A percentile compares a stretch with the other conserved stretches of the same genome.
Evolutionary conservation across 495 filamentous ascomycete species (phyloP).

Genomic region (Xylaria nigripes): DNA sequence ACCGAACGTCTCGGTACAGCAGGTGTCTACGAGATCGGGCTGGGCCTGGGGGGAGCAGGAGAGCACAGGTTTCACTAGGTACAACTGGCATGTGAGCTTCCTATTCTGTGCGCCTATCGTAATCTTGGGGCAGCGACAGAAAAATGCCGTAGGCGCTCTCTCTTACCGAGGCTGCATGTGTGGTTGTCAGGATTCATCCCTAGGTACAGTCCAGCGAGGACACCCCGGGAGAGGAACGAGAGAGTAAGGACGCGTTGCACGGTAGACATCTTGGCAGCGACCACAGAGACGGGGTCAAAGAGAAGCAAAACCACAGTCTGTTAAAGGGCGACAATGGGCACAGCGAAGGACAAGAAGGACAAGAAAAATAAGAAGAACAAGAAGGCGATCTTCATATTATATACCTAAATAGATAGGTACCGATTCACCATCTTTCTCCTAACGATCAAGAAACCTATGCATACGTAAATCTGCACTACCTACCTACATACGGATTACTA

Average conservation of each 20-base stretch:
- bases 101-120: background rate
- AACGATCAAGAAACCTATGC: too few relatives aligned
- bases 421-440: too few relatives aligned
- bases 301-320: background rate
- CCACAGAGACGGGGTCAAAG: background rate
- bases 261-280: conserved; percentile 9
- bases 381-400: background rate
- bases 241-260: conserved; percentile 6
- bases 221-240: conserved; percentile 3
- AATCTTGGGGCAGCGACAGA: background rate
- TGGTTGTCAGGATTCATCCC: conserved; percentile 36
- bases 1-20: conserved; percentile 45
- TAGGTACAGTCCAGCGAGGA: conserved; percentile 16
- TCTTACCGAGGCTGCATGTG: conserved; percentile 30
- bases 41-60: conserved; percentile 40
- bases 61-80: conserved; percentile 30
- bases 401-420: background rate
- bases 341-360: background rate
- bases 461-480: too few relatives aligned
- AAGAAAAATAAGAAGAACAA: background rate
- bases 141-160: background rate
- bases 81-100: conserved; percentile 7
- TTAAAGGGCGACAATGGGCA: background rate
- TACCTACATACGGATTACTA: too few relatives aligned
- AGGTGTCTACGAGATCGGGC: conserved; percentile 37